Conservation (phyloP, 177 flowering plant genomes). For the Telopea speciosissima region DNA sequence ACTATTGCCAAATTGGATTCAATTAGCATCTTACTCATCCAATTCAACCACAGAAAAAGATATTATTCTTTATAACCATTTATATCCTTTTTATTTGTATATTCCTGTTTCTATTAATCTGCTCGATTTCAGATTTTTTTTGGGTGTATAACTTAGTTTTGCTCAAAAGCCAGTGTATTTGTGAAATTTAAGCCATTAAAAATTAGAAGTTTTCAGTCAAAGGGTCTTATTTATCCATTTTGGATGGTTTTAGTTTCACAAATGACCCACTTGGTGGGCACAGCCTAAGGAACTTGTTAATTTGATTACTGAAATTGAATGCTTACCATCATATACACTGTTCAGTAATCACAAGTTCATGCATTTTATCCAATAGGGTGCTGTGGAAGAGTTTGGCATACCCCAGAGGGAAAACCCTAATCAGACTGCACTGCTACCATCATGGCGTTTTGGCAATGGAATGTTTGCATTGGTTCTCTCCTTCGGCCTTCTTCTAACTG, state of each 20-base stretch:
- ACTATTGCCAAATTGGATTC: background rate
- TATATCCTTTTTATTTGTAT: background rate
- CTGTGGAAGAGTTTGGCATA: conserved; percentile 80
- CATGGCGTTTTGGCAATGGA: conserved; percentile 97
- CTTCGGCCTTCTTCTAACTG: conserved; percentile 88
- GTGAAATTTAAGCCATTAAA: too few species aligned
- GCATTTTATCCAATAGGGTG: conserved; percentile 40
- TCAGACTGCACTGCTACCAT: conserved; percentile 43
- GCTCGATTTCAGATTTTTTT: background rate
- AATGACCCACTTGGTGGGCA: background rate
- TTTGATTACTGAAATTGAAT: background rate
- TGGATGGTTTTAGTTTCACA: background rate
- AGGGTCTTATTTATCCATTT: too few species aligned
- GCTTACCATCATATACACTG: background rate
- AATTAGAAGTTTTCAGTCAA: too few species aligned
- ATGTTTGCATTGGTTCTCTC: conserved; percentile 94
- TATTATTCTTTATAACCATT: background rate
- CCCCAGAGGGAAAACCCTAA: conserved; percentile 64
- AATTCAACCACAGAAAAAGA: background rate
- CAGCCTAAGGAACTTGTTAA: background rate
- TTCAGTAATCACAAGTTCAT: conserved; percentile 9
- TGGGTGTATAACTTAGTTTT: background rate
- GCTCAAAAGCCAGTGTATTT: background rate
- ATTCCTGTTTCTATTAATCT: background rate
- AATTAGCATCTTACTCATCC: background rate